Base-by-base conservation (phyloP, 2,329 filamentous ascomycete species). In the Pseudocercospora musae region DNA sequence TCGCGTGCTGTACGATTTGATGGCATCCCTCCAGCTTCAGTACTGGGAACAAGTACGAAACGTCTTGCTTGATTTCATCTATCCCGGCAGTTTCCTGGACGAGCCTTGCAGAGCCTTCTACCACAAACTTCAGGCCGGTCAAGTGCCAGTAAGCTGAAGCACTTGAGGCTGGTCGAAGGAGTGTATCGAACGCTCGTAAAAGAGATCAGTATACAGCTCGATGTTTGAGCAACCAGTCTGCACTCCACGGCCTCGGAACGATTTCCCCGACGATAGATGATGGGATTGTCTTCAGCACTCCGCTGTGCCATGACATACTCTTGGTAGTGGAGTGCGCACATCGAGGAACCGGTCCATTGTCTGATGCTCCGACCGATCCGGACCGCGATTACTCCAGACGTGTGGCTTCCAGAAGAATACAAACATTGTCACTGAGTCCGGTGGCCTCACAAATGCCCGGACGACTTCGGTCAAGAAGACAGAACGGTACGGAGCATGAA, bases 41-140 rank as follows among this genome's bases (percentile, higher is more conserved):
- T 68, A 68, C 7, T 75, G 73, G 73, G 70, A 71, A 40, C 68
- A 73, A 48, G 71, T 75, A 6, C 69, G 73, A 15, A 69, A 67
- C 9, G 69, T 75, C 8, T 46, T 75, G 48, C 63, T 73, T 13
- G 71, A 72, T 21, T 75, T 75, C 63, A 74, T 74, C 31, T 75
- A 73, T 55, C 73, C 73, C 8, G 72, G 69, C 44, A 73, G 70
- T 59, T 72, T 72, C 53, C 63, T 75, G 50, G 73, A 75, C 50
- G 68, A 68, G 50, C 70, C 71, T 8, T 72, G 72, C 68, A 71
- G 69, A 58, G 57, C 64, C 13, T 73, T 73, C 58, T 74, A 70
- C 60, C 58, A 74, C 15, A 66, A 62, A 20, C 50, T 73, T 15
- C 63, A 65, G 15, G 40, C 42, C 18, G 59, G 40, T n/a, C 63